Percentiles rank a stretch among this genome's conserved stretches.
phyloP scores from a whole-genome alignment of 495 filamentous ascomycete genomes.

The Cladorrhinum samala region DNA sequence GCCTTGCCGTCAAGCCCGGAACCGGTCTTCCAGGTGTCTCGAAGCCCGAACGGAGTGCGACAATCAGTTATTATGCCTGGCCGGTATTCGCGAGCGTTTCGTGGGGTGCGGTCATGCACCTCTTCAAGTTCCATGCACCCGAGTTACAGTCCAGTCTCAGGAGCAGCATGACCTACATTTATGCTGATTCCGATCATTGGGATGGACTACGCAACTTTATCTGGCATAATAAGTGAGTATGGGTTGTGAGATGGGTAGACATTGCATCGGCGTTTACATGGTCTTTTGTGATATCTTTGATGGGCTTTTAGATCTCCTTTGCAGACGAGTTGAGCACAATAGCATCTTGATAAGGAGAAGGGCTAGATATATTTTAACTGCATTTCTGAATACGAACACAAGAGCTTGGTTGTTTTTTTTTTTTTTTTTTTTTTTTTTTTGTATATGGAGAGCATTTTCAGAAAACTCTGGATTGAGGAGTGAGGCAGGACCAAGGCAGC shows the following conservation, averaged over 20 bases:
- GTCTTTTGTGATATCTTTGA: background rate
- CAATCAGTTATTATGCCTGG: conserved; percentile 69
- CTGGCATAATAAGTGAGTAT: conserved; percentile 69
- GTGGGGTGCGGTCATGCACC: conserved; percentile 92
- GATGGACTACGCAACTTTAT: conserved; percentile 71
- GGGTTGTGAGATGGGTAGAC: background rate
- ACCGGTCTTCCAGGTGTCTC: conserved; percentile 41
- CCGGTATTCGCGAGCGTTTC: conserved; percentile 80
- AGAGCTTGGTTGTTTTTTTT: no score
- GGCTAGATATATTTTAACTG: no score
- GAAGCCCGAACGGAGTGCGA: conserved; percentile 28
- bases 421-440: no score
- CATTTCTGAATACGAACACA: no score
- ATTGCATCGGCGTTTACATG: conserved; percentile 9
- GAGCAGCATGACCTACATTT: conserved; percentile 98
- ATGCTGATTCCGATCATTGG: conserved; percentile 76
- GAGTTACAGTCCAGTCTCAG: conserved; percentile 82
- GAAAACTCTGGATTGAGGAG: no score
- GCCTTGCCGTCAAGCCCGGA: conserved; percentile 66
- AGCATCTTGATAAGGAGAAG: no score
- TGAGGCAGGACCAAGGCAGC: no score
- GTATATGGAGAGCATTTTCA: no score
- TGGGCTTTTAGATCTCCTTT: background rate
- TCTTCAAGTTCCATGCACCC: conserved; percentile 88
- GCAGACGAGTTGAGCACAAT: background rate